These are phyloP conservation scores for Pholiota adiposa DNA, from an alignment of 1,284 basidiomycete genomes.

Conservation along the genomic window DNA sequence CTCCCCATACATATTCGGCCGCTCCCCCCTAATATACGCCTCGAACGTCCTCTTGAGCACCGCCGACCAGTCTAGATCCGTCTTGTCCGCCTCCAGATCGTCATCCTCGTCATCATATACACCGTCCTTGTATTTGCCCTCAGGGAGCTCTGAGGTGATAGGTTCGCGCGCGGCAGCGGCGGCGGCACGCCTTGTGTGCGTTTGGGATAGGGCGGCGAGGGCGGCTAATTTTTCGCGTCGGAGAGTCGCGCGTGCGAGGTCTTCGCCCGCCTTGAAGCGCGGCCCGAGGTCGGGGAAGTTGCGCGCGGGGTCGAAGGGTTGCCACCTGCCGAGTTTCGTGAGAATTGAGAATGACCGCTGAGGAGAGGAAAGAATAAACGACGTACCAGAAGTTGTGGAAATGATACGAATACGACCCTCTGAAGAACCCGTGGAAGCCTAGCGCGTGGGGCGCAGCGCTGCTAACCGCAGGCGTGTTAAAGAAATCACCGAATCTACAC, in stretches of 20 bases:
- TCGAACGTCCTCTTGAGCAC: conserved; percentile 82
- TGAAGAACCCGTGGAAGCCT: conserved; percentile 82
- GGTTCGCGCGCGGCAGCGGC: too few species aligned
- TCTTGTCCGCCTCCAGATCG: conserved; percentile 46
- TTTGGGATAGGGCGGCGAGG: conserved; percentile 15
- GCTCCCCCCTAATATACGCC: conserved; percentile 71
- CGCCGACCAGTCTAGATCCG: conserved; percentile 73
- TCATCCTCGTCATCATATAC: conserved; percentile 25
- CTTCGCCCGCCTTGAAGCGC: conserved; percentile 64
- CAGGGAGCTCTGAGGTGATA: background rate
- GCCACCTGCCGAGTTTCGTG: conserved; percentile 55
- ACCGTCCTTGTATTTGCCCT: background rate
- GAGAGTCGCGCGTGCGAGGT: conserved; percentile 44
- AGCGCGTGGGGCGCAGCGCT: conserved; percentile 71
- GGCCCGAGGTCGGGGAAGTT: conserved; percentile 78
- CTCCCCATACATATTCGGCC: conserved; percentile 80
- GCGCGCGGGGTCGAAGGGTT: conserved; percentile 72
- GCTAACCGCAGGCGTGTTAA: conserved; percentile 67
- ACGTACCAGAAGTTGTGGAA: conserved; percentile 79
- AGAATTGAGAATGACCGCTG: background rate
- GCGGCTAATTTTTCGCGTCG: conserved; percentile 27
- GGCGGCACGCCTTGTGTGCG: conserved; percentile 5
- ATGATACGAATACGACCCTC: conserved; percentile 82
- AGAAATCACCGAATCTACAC: conserved; percentile 69
- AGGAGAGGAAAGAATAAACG: background rate